Percentiles rank a stretch among this genome's conserved stretches.
Evolutionary conservation across 1,139 yeast species (phyloP).

Genomic region (Nakaseomyces nivariensis): DNA sequence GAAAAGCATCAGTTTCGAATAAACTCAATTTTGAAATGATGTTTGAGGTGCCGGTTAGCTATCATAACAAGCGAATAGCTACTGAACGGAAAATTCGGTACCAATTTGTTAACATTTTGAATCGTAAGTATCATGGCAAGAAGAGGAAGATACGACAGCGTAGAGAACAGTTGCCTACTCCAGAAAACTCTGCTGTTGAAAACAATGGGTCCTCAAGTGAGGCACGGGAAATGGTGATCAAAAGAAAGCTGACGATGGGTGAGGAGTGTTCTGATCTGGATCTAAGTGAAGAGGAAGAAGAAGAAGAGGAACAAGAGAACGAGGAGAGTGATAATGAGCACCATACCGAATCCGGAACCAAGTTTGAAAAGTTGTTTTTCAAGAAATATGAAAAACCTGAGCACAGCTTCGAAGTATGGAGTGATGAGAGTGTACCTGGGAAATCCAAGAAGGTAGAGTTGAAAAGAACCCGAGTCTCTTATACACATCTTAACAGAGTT

Average conservation of each 20-base stretch:
- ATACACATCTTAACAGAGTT: background rate
- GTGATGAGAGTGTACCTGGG: background rate
- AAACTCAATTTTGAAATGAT: constrained; percentile 6
- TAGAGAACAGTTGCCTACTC: constrained; percentile 18
- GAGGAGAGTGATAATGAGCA: constrained; percentile 7
- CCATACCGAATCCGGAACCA: background rate
- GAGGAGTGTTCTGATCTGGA: constrained; percentile 3
- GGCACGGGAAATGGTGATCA: background rate
- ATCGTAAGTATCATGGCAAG: constrained; percentile 12
- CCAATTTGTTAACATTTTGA: constrained; percentile 19
- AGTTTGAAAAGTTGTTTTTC: constrained; percentile 20
- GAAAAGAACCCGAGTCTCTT: background rate
- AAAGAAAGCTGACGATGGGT: background rate
- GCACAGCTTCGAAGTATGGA: constrained; percentile 27
- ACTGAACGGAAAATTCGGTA: constrained; percentile 23
- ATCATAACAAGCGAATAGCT: constrained; percentile 11
- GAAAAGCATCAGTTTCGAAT: no score
- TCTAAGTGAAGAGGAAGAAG: constrained; percentile 9
- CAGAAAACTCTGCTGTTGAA: constrained; percentile 23
- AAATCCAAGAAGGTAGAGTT: background rate
- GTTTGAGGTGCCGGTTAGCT: constrained; percentile 25
- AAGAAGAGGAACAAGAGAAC: background rate
- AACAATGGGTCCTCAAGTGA: constrained; percentile 3
- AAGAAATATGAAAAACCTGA: constrained; percentile 22
- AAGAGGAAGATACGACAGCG: constrained; percentile 5